These are phyloP conservation scores for Botrytis squamosa DNA, from an alignment of 2,329 filamentous ascomycete genomes.

Conservation along the genomic window DNA sequence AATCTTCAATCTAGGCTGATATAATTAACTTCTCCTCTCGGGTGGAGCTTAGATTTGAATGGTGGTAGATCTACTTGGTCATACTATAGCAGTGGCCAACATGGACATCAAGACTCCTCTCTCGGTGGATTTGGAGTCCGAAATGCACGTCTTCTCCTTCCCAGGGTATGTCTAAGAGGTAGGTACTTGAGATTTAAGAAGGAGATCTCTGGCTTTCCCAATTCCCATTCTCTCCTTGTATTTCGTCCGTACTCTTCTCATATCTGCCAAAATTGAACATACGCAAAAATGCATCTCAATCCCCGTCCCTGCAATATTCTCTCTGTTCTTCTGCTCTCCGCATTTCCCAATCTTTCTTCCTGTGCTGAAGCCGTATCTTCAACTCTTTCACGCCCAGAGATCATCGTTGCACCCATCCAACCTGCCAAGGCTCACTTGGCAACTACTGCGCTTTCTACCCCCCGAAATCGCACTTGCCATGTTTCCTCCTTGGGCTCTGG, in stretches of 20 bases:
- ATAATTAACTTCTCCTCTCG: neutral
- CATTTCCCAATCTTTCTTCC: slow-evolving; percentile 3
- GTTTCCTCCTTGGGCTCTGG: slow-evolving; percentile 6
- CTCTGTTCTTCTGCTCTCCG: neutral
- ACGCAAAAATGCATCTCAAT: slow-evolving; percentile 7
- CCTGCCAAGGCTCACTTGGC: slow-evolving; percentile 1
- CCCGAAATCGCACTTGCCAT: slow-evolving; percentile 12
- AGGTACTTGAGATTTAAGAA: neutral
- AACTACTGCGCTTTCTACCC: neutral
- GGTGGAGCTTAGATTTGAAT: neutral
- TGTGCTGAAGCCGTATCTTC: neutral
- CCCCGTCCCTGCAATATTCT: neutral
- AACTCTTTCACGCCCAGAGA: neutral
- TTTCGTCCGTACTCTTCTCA: neutral
- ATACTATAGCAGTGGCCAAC: neutral
- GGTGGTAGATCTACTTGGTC: neutral
- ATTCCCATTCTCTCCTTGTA: neutral
- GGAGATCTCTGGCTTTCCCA: neutral
- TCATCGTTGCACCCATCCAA: slow-evolving; percentile 8
- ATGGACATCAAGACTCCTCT: neutral
- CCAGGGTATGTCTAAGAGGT: neutral
- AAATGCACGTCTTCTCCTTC: neutral
- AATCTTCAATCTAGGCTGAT: slow-evolving; percentile 4
- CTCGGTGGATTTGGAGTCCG: slow-evolving; percentile 9
- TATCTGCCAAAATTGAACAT: neutral